Evolutionary conservation across 108 stramenopile genomes (phyloP).

Genomic region (Skeletonema potamos): DNA sequence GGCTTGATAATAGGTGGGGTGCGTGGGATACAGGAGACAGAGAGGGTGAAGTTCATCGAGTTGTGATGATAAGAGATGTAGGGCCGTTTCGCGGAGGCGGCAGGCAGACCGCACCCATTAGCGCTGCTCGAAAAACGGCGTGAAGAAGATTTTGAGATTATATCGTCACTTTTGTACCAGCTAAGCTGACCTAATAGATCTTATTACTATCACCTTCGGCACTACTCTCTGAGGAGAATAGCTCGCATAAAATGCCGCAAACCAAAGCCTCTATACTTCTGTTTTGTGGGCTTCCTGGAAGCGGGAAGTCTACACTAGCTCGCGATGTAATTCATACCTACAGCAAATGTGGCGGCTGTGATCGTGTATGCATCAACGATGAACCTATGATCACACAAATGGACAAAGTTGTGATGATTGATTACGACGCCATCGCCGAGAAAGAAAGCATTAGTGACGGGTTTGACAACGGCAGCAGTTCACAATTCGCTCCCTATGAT

Average conservation of each 20-base stretch:
- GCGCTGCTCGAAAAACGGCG: too few species aligned
- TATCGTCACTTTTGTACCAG: too few species aligned
- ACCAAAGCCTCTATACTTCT: slow-evolving; percentile 40
- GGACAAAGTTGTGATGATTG: slow-evolving; percentile 43
- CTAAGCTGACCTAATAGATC: too few species aligned
- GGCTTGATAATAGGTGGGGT: too few species aligned
- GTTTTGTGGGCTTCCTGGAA: slow-evolving; percentile 59
- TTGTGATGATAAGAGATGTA: too few species aligned
- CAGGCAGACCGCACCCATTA: too few species aligned
- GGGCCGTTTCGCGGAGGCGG: too few species aligned
- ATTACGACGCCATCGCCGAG: slow-evolving; percentile 60
- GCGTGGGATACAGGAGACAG: too few species aligned
- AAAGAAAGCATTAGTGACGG: not conserved
- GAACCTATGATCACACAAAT: not conserved
- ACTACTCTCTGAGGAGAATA: too few species aligned
- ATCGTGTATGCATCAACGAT: not conserved
- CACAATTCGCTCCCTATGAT: slow-evolving; percentile 13
- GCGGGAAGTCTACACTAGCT: slow-evolving; percentile 69
- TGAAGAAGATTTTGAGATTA: too few species aligned
- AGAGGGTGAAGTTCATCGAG: too few species aligned
- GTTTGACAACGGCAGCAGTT: not conserved
- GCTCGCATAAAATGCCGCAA: not conserved
- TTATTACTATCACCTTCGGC: too few species aligned
- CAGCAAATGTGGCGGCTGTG: slow-evolving; percentile 6
- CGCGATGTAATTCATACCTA: not conserved